phyloP scores from a whole-genome alignment of 2,329 filamentous ascomycete genomes.

The Talaromyces amestolkiae region DNA sequence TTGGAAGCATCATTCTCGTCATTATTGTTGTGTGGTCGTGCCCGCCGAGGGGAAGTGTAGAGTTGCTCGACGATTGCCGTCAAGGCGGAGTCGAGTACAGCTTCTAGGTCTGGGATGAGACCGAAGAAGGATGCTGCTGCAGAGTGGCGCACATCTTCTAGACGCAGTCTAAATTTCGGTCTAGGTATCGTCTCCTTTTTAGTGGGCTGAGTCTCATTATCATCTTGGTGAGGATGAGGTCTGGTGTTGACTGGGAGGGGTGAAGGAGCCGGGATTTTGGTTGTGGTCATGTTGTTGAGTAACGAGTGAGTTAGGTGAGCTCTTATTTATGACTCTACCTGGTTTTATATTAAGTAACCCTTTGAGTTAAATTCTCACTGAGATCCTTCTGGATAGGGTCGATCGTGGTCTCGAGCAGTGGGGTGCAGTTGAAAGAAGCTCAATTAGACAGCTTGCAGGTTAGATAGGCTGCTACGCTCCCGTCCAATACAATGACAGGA shows the following conservation, averaged over 20 bases:
- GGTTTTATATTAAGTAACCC: neutral
- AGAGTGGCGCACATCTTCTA: slow-evolving; percentile 50
- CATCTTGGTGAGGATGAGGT: neutral
- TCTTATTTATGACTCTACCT: neutral
- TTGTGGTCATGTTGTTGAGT: slow-evolving; percentile 11
- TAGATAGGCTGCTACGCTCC: neutral
- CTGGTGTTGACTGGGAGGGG: slow-evolving; percentile 12
- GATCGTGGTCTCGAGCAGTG: neutral
- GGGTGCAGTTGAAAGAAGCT: neutral
- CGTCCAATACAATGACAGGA: neutral
- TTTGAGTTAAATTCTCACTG: neutral
- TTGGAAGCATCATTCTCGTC: neutral
- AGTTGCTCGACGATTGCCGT: slow-evolving; percentile 68
- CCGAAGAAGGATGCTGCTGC: slow-evolving; percentile 67
- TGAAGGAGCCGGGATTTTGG: slow-evolving; percentile 8
- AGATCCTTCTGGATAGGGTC: neutral
- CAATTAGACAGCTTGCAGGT: neutral
- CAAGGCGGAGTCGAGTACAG: slow-evolving; percentile 62
- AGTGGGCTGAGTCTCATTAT: neutral
- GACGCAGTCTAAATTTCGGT: slow-evolving; percentile 24
- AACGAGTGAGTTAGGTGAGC: neutral
- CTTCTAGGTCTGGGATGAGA: slow-evolving; percentile 59
- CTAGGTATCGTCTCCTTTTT: slow-evolving; percentile 5
- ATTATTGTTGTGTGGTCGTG: neutral
- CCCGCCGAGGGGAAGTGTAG: slow-evolving; percentile 51